These are phyloP conservation scores for Phytopythium kandeliae DNA, from an alignment of 352 stramenopile genomes.

Conservation along the genomic window DNA sequence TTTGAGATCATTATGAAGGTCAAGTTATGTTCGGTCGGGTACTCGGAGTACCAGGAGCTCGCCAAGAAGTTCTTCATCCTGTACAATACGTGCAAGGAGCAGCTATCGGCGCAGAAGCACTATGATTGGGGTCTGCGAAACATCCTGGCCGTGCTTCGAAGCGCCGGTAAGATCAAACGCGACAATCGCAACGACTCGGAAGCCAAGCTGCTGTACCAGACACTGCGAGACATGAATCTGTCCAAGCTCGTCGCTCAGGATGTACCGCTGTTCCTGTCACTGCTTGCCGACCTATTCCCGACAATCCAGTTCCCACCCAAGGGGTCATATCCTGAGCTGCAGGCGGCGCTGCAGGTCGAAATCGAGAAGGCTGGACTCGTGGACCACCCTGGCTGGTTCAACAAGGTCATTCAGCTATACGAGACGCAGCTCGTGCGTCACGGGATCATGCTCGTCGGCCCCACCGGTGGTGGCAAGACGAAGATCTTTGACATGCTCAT, in stretches of 20 bases:
- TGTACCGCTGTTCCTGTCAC: constrained; percentile 95
- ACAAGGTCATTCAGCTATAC: constrained; percentile 98
- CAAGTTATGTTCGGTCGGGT: constrained; percentile 91
- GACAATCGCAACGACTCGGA: constrained; percentile 87
- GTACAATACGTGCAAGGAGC: constrained; percentile 90
- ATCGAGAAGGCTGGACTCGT: constrained; percentile 92
- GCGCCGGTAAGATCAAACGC: constrained; percentile 89
- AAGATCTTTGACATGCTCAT: constrained; percentile 96
- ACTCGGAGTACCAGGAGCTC: constrained; percentile 90
- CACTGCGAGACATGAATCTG: constrained; percentile 96
- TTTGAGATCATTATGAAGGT: constrained; percentile 97
- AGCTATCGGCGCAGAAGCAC: constrained; percentile 90
- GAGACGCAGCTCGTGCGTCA: constrained; percentile 97
- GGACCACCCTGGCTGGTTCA: constrained; percentile 83
- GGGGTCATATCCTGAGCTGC: constrained; percentile 95
- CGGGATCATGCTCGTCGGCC: constrained; percentile 98
- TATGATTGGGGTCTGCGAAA: constrained; percentile 92
- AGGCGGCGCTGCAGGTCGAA: constrained; percentile 76
- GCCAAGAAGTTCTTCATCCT: constrained; percentile 92
- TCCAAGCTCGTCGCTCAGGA: constrained; percentile 98
- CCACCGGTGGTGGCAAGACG: constrained; percentile 96
- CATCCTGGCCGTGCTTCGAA: constrained; percentile 87
- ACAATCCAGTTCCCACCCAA: constrained; percentile 88
- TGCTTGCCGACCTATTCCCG: constrained; percentile 97
- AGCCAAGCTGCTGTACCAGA: constrained; percentile 85